Conservation (phyloP, 148 eudicot genomes). For the Nepenthes gracilis region DNA sequence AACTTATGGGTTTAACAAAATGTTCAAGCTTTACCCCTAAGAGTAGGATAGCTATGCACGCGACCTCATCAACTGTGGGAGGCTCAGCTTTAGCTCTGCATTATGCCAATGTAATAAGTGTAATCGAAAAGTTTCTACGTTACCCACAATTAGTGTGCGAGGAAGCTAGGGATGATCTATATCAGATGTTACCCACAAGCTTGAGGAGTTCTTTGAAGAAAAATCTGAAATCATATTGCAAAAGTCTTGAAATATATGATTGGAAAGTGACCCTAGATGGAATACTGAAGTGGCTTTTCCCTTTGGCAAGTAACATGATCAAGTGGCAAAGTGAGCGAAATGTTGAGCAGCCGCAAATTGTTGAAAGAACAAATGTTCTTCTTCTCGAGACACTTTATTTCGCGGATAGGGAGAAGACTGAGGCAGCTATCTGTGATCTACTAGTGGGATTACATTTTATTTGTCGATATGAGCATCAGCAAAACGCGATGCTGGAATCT, state of each 20-base stretch:
- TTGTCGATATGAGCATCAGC: constrained; percentile 89
- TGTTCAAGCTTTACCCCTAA: constrained; percentile 4
- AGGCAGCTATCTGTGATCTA: constrained; percentile 71
- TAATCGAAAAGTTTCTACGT: constrained; percentile 69
- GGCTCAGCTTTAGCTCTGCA: constrained; percentile 89
- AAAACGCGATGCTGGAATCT: constrained; percentile 83
- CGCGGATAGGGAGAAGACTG: constrained; percentile 68
- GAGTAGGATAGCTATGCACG: constrained; percentile 38
- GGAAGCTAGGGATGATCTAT: constrained; percentile 83
- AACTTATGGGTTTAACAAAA: too few species aligned
- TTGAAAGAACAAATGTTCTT: constrained; percentile 59
- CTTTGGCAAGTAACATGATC: constrained; percentile 85
- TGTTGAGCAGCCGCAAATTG: constrained; percentile 82
- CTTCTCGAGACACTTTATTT: constrained; percentile 79
- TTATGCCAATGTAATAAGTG: constrained; percentile 77
- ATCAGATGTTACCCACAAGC: constrained; percentile 83
- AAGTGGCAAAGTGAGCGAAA: constrained; percentile 94
- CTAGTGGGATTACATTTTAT: constrained; percentile 76
- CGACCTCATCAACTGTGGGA: constrained; percentile 63
- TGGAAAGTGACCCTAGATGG: constrained; percentile 70
- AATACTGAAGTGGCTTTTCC: constrained; percentile 69
- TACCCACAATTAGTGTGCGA: constrained; percentile 88
- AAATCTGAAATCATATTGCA: constrained; percentile 47
- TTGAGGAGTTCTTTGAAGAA: constrained; percentile 48
- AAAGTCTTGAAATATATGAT: constrained; percentile 68